Evolutionary conservation across 2,329 filamentous ascomycete species (phyloP).

Genomic region (Lachnellula subtilissima): DNA sequence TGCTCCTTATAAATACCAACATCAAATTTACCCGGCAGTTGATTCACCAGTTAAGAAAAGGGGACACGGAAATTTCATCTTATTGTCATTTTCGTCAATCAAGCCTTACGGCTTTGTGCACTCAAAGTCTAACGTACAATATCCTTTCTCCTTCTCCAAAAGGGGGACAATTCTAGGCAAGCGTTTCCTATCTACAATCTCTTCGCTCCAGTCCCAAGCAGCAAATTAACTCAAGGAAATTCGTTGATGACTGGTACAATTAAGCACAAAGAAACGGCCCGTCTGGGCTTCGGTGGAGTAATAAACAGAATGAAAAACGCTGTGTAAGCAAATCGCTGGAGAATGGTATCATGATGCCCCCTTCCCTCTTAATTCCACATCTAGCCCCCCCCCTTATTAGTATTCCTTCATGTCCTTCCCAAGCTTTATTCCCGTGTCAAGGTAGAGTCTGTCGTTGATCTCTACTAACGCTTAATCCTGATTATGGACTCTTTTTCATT

Average conservation of each 20-base stretch:
- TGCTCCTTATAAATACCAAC: too few relatives aligned
- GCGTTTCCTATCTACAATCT: conserved; percentile 12
- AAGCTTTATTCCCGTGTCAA: not conserved
- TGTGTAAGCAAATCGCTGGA: conserved; percentile 9
- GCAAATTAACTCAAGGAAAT: conserved; percentile 7
- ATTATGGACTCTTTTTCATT: conserved; percentile 3
- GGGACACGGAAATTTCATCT: not conserved
- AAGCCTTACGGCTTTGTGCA: not conserved
- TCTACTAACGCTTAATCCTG: not conserved
- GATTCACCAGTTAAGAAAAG: not conserved
- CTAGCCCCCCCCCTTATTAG: not conserved
- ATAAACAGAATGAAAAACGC: conserved; percentile 10
- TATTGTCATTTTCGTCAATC: not conserved
- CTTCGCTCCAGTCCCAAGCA: not conserved
- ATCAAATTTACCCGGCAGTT: too few relatives aligned
- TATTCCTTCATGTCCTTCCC: not conserved
- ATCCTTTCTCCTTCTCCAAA: not conserved
- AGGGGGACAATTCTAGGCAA: not conserved
- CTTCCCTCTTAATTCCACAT: not conserved
- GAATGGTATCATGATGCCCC: conserved; percentile 22
- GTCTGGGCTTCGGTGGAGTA: not conserved
- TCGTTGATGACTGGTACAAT: conserved; percentile 3
- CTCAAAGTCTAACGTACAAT: conserved; percentile 11
- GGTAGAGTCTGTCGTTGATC: not conserved
- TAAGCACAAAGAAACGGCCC: conserved; percentile 5